Evolutionary conservation across 2,329 filamentous ascomycete genomes (phyloP), one percentile per base, ranked within the genome.

Genomic region (Fusarium marasasianum): DNA sequence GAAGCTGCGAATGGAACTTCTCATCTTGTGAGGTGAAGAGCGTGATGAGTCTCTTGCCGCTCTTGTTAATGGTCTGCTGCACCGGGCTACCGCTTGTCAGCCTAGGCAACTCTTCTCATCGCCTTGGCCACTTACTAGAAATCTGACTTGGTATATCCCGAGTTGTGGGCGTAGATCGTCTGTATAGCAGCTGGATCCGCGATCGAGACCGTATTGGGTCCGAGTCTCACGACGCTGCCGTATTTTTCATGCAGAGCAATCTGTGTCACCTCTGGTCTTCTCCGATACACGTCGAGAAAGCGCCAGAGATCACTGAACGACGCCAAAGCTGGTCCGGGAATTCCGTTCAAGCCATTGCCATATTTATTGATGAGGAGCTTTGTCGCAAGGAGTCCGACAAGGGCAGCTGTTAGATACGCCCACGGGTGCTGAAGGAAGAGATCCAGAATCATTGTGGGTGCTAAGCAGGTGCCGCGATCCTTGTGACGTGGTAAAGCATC

Each of bases 221-320:
- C 72, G 5, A 74, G 38, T 38, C 72, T 56, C 8, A 74, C 71
- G 3, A 69, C 31, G 9, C 20, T 43, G 1, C 71, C 71, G 20
- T 72, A 51, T 18, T 47, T 62, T 3, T 66, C 51, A n/a, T 74
- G 72, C 0, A 74, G 51, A 13, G 45, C n/a, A 22, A 74, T 59
- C 8, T 74, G 72, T 8, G 45, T 47, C n/a, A 71, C 13, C 0
- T 74, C 71, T 22, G 72, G 63, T 37, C 72, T 51, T 15, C 67
- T 62, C 17, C 60, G 33, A 51, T 65, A 69, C 1, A 73, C 72
- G 13, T 69, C 44, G 2, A 66, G 43, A 15, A 74, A 48, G 7
- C 72, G 55, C 72, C 72, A 74, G 17, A 63, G 22, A 4, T 74
- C 71, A 2, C 41, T 71, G 7, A 69, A 47, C 0, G 63, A 18